Base-by-base conservation (phyloP, 345 rosid genomes). In the Brassica cretica region DNA sequence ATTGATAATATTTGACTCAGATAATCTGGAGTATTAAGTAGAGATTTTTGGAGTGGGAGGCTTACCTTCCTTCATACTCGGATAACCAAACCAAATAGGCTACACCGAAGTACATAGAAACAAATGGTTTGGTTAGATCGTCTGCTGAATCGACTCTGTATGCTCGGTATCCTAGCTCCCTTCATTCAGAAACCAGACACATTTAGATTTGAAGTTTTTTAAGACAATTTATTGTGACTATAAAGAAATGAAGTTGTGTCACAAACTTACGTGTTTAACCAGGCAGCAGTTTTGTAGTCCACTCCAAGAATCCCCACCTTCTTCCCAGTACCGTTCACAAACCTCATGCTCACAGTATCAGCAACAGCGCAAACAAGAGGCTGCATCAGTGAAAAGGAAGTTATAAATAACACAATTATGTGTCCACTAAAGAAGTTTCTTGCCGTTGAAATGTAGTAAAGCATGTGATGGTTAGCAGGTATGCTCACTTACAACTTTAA, bases 91-190 rank as follows among this genome's bases (percentile, higher is more conserved):
- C 86, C 74, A 90, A 69, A 72, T 93, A 93, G 30, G 98, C 97
- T 5, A 93, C 94, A 27, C 97, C 96, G 5, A 91, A 93, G 86
- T 93, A 95, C 90, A 90, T 83, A 15, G 98, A 95, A 33, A 86
- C 88, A 77, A 93, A 93, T 78, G 99, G 99, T 71, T 85, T 95
- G 49, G 75, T 82, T 55, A 95, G 70, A 77, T 95, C 97, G 39
- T 87, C 94, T 24, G 37, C 82, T 68, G 88, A 88, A 2, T 90
- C 92, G 11, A 89, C 88, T 83, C 81, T 85, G 84, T 93, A 94
- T 66, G 96, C 99, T 75, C 87, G 84, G 75, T 84, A 83, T 15
- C 95, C 96, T 86, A 90, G 76, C 73, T 93, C 98, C 89, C 98
- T 91, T 65, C 21, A 75, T 35, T 75, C 61, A n/a, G 60, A 32